Conservation (phyloP, 2,329 filamentous ascomycete species). For the Lizonia empirigonia region DNA sequence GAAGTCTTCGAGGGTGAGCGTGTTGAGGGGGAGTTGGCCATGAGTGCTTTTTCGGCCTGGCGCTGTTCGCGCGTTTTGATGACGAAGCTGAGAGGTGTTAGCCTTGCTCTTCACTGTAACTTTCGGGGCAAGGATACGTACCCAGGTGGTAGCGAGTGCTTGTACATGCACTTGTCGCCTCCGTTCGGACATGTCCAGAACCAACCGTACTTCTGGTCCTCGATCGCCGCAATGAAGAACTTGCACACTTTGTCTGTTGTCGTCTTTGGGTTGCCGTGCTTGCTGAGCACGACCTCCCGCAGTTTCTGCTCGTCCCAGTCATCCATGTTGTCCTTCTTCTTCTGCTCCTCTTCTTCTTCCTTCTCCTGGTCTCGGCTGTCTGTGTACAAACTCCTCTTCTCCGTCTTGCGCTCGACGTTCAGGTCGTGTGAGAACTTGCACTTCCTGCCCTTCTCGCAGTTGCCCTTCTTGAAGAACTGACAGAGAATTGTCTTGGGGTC, state of each 20-base stretch:
- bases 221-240: slow-evolving; percentile 94
- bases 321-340: slow-evolving; percentile 90
- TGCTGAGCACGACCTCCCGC: slow-evolving; percentile 85
- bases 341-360: slow-evolving; percentile 72
- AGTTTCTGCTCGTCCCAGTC: slow-evolving; percentile 99
- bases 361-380: slow-evolving; percentile 78
- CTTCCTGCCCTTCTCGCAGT: slow-evolving; percentile 90
- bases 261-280: slow-evolving; percentile 95
- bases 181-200: slow-evolving; percentile 98
- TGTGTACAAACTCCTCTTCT: slow-evolving; percentile 90
- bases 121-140: no score
- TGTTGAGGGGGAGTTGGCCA: slow-evolving; percentile 97
- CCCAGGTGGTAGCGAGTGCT: slow-evolving; percentile 92
- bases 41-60: slow-evolving; percentile 89
- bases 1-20: slow-evolving; percentile 95
- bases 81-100: slow-evolving; percentile 69
- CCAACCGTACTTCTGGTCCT: slow-evolving; percentile 99
- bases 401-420: slow-evolving; percentile 84
- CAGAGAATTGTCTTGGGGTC: slow-evolving; percentile 98
- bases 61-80: slow-evolving; percentile 98
- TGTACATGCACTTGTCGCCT: slow-evolving; percentile 98
- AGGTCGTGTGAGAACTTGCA: slow-evolving; percentile 98
- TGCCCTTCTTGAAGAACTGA: slow-evolving; percentile 95
- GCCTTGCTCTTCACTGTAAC: not conserved
- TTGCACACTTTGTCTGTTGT: slow-evolving; percentile 99